phyloP scores from a whole-genome alignment of 2,329 filamentous ascomycete genomes.

The Nemania diffusa region DNA sequence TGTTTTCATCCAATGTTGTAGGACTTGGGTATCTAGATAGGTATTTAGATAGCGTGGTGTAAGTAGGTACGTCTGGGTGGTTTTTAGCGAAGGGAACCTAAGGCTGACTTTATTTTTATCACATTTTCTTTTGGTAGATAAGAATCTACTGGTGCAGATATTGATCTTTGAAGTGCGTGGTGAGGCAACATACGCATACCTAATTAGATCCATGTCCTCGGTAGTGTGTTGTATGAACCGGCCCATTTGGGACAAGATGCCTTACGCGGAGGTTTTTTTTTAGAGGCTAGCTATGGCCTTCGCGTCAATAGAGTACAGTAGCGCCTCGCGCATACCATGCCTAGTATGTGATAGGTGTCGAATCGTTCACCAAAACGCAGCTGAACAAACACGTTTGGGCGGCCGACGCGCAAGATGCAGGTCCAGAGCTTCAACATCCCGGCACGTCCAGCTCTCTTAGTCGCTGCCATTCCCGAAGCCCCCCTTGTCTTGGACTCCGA shows the following conservation, averaged over 20 bases:
- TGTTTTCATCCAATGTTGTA: background rate
- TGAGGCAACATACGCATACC: background rate
- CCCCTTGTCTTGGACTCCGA: constrained; percentile 18
- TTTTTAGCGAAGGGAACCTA: background rate
- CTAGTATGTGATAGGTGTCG: constrained; percentile 9
- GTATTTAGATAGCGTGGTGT: background rate
- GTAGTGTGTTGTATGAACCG: background rate
- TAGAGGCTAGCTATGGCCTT: constrained; percentile 7
- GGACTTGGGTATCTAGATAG: background rate
- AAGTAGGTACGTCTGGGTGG: background rate
- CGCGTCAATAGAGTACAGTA: constrained; percentile 14
- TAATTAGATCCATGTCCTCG: constrained; percentile 4
- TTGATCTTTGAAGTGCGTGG: background rate
- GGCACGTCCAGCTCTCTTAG: constrained; percentile 6
- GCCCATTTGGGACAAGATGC: background rate
- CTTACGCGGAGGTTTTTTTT: background rate
- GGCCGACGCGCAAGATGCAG: constrained; percentile 23
- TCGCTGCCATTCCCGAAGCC: constrained; percentile 22
- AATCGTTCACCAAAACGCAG: constrained; percentile 16
- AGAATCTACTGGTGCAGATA: too few relatives aligned
- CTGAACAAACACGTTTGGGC: constrained; percentile 20
- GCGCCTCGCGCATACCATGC: constrained; percentile 3
- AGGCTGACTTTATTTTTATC: constrained; percentile 1
- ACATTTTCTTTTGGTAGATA: constrained; percentile 5
- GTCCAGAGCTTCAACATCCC: constrained; percentile 27